Percentiles rank a stretch among this genome's conserved stretches.
Evolutionary conservation across 345 rosid genomes (phyloP).

Genomic region (Eucalyptus melliodora): DNA sequence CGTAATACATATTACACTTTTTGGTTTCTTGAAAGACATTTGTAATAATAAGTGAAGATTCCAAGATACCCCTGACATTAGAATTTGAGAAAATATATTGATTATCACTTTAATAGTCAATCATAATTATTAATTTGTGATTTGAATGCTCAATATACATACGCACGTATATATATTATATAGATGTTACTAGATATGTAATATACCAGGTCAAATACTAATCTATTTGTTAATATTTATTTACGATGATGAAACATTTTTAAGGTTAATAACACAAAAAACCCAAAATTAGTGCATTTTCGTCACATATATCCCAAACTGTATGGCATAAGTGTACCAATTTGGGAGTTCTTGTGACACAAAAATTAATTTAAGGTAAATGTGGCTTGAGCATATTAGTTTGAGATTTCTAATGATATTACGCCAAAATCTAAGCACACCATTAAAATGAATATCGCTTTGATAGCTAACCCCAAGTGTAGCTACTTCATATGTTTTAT

Average conservation of each 20-base stretch:
- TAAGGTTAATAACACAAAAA: no score
- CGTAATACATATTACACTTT: background rate
- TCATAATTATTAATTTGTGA: background rate
- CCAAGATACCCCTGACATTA: background rate
- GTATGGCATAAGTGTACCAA: background rate
- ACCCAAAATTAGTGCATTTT: background rate
- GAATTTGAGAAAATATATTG: background rate
- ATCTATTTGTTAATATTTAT: background rate
- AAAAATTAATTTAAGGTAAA: no score
- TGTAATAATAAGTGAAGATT: background rate
- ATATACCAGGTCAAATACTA: no score
- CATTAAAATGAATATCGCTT: background rate
- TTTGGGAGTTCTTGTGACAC: background rate
- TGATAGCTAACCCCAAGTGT: background rate
- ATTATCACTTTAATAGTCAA: background rate
- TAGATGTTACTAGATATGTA: background rate
- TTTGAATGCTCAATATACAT: background rate
- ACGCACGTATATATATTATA: background rate
- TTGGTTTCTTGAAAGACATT: background rate
- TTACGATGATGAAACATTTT: background rate
- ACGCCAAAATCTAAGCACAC: background rate
- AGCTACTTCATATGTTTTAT: background rate
- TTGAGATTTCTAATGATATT: background rate
- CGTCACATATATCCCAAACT: background rate
- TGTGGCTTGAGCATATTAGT: background rate